A percentile compares a stretch with the other conserved stretches of the same genome.
Conservation (phyloP, 2,329 filamentous ascomycete species). For the Trichoderma sp. region DNA sequence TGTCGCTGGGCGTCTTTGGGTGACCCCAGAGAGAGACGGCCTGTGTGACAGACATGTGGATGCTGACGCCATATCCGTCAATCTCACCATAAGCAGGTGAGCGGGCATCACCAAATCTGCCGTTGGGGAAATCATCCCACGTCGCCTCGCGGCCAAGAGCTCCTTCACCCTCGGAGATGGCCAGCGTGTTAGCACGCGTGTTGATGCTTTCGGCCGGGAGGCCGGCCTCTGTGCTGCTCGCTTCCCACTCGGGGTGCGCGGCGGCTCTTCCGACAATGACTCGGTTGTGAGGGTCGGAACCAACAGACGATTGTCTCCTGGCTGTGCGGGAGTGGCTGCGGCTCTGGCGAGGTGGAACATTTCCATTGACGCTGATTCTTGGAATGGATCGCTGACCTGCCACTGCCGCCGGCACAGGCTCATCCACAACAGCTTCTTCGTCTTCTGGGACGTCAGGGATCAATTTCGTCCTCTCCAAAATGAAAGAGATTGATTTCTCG, state of each 20-base stretch:
- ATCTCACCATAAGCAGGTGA: slow-evolving; percentile 96
- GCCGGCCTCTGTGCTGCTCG: slow-evolving; percentile 75
- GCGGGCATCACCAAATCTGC: slow-evolving; percentile 89
- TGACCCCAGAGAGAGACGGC: slow-evolving; percentile 85
- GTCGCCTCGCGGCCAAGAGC: slow-evolving; percentile 90
- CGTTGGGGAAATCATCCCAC: slow-evolving; percentile 98
- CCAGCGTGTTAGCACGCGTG: slow-evolving; percentile 79
- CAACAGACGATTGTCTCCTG: slow-evolving; percentile 75
- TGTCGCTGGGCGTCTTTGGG: slow-evolving; percentile 70
- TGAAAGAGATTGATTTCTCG: slow-evolving; percentile 93
- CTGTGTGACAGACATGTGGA: slow-evolving; percentile 86
- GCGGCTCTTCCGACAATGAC: slow-evolving; percentile 73
- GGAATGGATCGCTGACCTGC: slow-evolving; percentile 33
- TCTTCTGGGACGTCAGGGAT: slow-evolving; percentile 68
- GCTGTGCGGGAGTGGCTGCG: slow-evolving; percentile 44
- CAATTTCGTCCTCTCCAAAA: slow-evolving; percentile 81
- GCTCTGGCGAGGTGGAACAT: slow-evolving; percentile 38
- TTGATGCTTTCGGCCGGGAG: slow-evolving; percentile 75
- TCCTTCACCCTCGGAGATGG: slow-evolving; percentile 93
- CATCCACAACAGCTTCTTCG: slow-evolving; percentile 56
- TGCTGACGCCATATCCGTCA: slow-evolving; percentile 94
- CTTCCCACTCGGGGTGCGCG: slow-evolving; percentile 68
- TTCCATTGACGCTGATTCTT: slow-evolving; percentile 54
- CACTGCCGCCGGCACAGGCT: slow-evolving; percentile 36
- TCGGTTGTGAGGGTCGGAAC: slow-evolving; percentile 84